A percentile compares a stretch with the other conserved stretches of the same genome.
Conservation (phyloP, 257 asterid genomes). For the Eustoma russellianum region DNA sequence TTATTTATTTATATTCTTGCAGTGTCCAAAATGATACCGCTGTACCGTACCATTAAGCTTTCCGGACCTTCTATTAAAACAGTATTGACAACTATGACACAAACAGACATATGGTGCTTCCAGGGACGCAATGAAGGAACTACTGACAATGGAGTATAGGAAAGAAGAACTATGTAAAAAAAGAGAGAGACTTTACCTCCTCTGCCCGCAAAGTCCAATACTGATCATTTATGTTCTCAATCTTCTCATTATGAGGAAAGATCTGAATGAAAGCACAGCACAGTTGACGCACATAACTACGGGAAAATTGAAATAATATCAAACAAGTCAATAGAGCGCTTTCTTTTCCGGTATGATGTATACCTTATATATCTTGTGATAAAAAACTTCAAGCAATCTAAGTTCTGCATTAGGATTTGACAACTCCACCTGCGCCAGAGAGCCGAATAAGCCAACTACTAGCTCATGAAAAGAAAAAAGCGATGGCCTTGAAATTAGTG, state of each 20-base stretch:
- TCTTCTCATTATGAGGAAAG: conserved; percentile 69
- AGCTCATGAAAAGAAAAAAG: not conserved
- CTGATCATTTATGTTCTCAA: conserved; percentile 88
- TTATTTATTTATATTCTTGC: no score
- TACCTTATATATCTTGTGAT: conserved; percentile 50
- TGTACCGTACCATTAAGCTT: no score
- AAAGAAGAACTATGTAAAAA: not conserved
- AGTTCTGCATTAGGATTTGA: conserved; percentile 44
- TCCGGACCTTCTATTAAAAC: no score
- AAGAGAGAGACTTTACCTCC: conserved; percentile 47
- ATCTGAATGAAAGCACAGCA: conserved; percentile 41
- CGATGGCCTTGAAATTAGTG: not conserved
- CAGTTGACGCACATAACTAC: not conserved
- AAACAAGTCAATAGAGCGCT: not conserved
- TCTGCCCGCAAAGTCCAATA: conserved; percentile 96
- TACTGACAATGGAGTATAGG: no score
- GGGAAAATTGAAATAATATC: not conserved
- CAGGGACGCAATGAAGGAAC: no score
- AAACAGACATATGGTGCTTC: no score
- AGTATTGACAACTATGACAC: no score
- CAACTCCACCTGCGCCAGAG: conserved; percentile 35
- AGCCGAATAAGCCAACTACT: conserved; percentile 3
- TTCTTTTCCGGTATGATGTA: not conserved
- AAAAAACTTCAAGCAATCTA: conserved; percentile 44
- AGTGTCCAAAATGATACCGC: no score